Base-by-base conservation (phyloP, 192 early-diverging fungal genomes). In the Dispira simplex region DNA sequence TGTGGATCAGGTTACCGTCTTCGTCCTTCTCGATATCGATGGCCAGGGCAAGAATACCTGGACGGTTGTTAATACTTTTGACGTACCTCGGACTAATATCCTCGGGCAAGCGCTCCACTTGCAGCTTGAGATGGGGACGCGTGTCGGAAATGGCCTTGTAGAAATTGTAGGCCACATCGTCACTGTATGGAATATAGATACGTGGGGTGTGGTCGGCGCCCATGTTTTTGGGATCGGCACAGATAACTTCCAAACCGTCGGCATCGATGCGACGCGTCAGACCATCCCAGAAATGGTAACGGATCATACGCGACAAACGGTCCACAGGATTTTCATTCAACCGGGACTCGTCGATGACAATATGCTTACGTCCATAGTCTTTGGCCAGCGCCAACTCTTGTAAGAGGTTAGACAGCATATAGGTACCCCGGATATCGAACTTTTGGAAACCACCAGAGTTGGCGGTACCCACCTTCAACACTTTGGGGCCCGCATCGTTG, bases 281-380 rank as follows among this genome's bases (percentile, higher is more conserved):
- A 0, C 89, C 93, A 70, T 97, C 92, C 97, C 97, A 99, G 68
- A 99, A 99, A 28, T 88, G 80, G 63, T 81, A 87, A 64, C 85
- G 82, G 67, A 99, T 95, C 82, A 96, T 87, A 21, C 97, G 80
- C 46, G 82, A 80, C 49, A 99, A 70, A 1, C 94, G 83, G 64
- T 91, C 85, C 23, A 97, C 85, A 0, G 97, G 97, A 68, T 97
- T 96, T 73, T 97, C 94, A 68, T 85, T 92, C 23, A 99, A 75
- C 2, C 91, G 77, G 23, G 84, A 84, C 72, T 96, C 92, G 71
- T 91, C 86, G 23, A 99, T 70, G 1, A 96, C 85, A 27, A 99
- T 87, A 66, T 88, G 82, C 66, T 83, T 88, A 47, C 92, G 79
- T 3, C 89, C 90, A 71, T 87, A 84, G 64, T 93, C 94, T 21